Conservation (phyloP, 495 filamentous ascomycete species). For the Aspergillus kassunensis region DNA sequence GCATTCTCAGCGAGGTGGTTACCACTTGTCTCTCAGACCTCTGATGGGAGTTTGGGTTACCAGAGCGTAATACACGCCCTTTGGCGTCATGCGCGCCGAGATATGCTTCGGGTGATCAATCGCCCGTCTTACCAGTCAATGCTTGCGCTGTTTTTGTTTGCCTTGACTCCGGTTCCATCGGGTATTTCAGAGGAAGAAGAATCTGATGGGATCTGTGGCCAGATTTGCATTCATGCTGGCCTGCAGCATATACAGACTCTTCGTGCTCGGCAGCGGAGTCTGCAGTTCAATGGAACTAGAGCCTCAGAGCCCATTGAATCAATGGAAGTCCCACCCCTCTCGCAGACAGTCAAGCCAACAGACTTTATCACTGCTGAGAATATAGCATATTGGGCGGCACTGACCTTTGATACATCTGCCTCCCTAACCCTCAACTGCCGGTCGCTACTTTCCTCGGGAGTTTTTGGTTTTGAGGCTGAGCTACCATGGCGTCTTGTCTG, state of each 20-base stretch:
- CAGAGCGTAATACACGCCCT: background rate
- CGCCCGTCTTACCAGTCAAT: conserved; percentile 5
- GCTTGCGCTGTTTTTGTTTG: conserved; percentile 3
- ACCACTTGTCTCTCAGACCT: background rate
- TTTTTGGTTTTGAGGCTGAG: conserved; percentile 6
- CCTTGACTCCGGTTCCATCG: conserved; percentile 4
- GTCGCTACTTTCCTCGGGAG: conserved; percentile 7
- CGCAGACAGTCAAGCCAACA: background rate
- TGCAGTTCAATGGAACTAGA: conserved; percentile 8
- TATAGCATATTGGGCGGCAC: conserved; percentile 7
- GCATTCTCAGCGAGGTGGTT: conserved; percentile 4
- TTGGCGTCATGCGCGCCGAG: conserved; percentile 3
- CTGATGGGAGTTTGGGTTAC: background rate
- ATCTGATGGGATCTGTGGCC: conserved; percentile 1
- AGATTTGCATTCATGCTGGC: conserved; percentile 4
- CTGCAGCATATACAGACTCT: conserved; percentile 7
- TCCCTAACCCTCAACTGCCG: conserved; percentile 7
- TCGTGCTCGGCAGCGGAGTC: conserved; percentile 1
- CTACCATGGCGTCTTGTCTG: conserved; percentile 2
- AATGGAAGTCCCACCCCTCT: background rate
- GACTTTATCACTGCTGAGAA: conserved; percentile 6
- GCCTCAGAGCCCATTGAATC: conserved; percentile 1
- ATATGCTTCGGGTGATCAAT: conserved; percentile 8
- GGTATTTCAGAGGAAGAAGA: conserved; percentile 2
- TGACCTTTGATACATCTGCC: conserved; percentile 8